Evolutionary conservation across 1,139 yeast genomes (phyloP).

Genomic region (Hyphopichia wangnamkhiaoensis): DNA sequence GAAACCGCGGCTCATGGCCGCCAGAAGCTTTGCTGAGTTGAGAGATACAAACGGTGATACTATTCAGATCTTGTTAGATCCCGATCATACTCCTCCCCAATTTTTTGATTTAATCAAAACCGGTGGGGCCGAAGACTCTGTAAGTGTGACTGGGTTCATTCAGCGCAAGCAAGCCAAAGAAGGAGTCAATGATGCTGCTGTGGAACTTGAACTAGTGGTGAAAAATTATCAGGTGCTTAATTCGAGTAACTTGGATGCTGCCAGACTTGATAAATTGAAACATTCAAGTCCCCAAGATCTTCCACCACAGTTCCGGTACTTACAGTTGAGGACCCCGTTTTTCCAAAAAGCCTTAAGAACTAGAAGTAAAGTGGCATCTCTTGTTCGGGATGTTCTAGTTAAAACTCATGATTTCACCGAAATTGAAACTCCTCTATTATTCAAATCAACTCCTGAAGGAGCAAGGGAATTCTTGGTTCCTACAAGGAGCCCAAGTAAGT

Average conservation of each 20-base stretch:
- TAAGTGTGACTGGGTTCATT: slow-evolving; percentile 63
- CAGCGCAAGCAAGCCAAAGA: slow-evolving; percentile 32
- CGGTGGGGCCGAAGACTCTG: slow-evolving; percentile 71
- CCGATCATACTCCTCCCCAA: slow-evolving; percentile 40
- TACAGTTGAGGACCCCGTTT: slow-evolving; percentile 68
- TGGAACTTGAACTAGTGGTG: slow-evolving; percentile 59
- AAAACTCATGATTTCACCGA: slow-evolving; percentile 63
- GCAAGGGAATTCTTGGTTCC: slow-evolving; percentile 96
- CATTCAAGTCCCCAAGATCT: slow-evolving; percentile 50
- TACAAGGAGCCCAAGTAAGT: slow-evolving; percentile 61
- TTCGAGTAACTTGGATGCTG: slow-evolving; percentile 63
- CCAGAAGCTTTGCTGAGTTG: slow-evolving; percentile 65
- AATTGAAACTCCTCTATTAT: slow-evolving; percentile 88
- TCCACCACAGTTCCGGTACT: slow-evolving; percentile 79
- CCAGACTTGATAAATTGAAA: slow-evolving; percentile 67
- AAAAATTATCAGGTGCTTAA: slow-evolving; percentile 58
- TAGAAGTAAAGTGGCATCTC: slow-evolving; percentile 61
- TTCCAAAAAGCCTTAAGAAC: slow-evolving; percentile 61
- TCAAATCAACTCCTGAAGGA: slow-evolving; percentile 97
- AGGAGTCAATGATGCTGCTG: slow-evolving; percentile 18
- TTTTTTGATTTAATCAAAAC: slow-evolving; percentile 46
- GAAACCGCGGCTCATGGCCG: slow-evolving; percentile 55
- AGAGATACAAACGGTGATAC: slow-evolving; percentile 71
- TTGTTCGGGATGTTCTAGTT: slow-evolving; percentile 52
- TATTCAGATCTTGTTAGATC: slow-evolving; percentile 59